Base-by-base conservation (phyloP, 805 yeast genomes). In the Zygoascus ofunaensis region DNA sequence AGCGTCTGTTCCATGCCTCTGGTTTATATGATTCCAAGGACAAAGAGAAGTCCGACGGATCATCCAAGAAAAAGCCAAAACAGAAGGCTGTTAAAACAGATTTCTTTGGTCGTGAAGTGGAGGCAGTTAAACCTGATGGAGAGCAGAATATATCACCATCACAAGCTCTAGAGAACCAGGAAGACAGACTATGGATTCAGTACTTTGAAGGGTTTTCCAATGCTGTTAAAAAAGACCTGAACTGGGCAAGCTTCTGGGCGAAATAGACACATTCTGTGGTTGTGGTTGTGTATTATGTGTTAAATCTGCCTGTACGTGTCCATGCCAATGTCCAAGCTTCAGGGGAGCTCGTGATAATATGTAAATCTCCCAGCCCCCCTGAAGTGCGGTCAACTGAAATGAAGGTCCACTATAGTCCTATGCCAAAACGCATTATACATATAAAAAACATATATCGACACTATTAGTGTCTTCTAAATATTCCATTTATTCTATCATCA, bases 121-220 rank as follows among this genome's bases (percentile, higher is more conserved):
- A 36, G 2, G 10, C 50, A 4, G 30, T 39, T 1, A 47, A 50
- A 5, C 17, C 40, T 15, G 30, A 22, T 5, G 19, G 22, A 2
- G 45, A 48, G 12, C 14, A 17, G 12, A 23, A 4, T 7, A 14
- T 15, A 14, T 26, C 30, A 12, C 10, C 7, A 8, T 8, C 7
- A 26, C 30, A 26, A 35, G 10, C 7, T 26, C 7, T 30, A 2
- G 47, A 37, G 5, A 39, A 26, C 7, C 24, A 44, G 18, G 43
- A 47, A 14, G 49, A 45, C 10, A 48, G 55, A 54, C 71, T 78
- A 38, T 87, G 96, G 96, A 84, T 87, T n/a, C 86, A 82, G 57
- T 87, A 80, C 58, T 83, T 82, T 50, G 96, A 87, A 63, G 97
- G 97, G 0, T 87, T 82, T 56, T 83, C 94, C 4, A 82, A 86